phyloP scores from a whole-genome alignment of 352 stramenopile genomes.

The Pseudoperonospora humuli region DNA sequence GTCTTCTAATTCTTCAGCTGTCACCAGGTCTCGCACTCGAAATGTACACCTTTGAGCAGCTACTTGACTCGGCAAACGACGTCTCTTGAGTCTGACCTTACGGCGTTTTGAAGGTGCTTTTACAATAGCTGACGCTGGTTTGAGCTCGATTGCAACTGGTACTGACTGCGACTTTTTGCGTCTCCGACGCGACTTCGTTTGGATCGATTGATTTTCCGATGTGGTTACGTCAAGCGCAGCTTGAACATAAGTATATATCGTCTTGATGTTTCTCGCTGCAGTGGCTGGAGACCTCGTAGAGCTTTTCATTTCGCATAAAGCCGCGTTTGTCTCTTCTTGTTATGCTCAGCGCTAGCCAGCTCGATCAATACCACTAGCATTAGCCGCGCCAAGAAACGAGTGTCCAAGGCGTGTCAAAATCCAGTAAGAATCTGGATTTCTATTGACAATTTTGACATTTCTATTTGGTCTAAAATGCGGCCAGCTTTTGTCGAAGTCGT shows the following conservation, averaged over 20 bases:
- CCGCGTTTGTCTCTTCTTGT: too few species aligned
- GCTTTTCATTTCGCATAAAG: too few species aligned
- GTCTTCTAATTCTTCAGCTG: constrained; percentile 38
- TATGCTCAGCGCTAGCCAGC: too few species aligned
- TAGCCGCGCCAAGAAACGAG: too few species aligned
- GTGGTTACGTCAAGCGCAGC: constrained; percentile 11
- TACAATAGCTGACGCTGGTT: not conserved
- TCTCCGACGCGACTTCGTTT: constrained; percentile 8
- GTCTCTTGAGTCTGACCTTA: constrained; percentile 30
- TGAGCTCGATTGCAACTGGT: not conserved
- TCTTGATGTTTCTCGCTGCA: constrained; percentile 2
- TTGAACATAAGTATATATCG: constrained; percentile 13
- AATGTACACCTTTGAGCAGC: constrained; percentile 10
- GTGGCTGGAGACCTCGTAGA: too few species aligned
- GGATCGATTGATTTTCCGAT: not conserved
- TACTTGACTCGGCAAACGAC: constrained; percentile 2
- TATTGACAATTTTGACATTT: too few species aligned
- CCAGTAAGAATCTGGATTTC: too few species aligned
- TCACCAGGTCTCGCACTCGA: constrained; percentile 28
- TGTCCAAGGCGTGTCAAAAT: too few species aligned
- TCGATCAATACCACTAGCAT: too few species aligned
- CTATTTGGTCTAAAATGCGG: too few species aligned
- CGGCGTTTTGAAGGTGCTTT: constrained; percentile 16
- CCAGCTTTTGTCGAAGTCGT: too few species aligned
- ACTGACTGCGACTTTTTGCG: constrained; percentile 7